These are phyloP conservation scores for Chaetothyriales sp. DNA, from an alignment of 2,329 filamentous ascomycete species.

Conservation along the genomic window DNA sequence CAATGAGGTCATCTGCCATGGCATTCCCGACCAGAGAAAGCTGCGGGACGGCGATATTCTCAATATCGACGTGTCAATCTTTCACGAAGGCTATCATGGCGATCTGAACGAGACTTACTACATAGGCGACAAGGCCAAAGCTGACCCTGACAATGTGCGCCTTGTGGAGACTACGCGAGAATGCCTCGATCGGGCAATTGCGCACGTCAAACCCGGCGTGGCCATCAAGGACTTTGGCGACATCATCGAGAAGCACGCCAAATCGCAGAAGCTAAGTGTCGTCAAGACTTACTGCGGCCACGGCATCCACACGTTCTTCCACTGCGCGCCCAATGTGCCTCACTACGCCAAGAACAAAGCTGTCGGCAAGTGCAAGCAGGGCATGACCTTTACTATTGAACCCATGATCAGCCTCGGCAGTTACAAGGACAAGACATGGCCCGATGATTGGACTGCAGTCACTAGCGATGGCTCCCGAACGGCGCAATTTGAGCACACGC, in stretches of 20 bases:
- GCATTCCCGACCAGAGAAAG: slow-evolving; percentile 81
- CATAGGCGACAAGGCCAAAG: slow-evolving; percentile 73
- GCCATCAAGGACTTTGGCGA: slow-evolving; percentile 89
- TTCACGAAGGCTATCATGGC: slow-evolving; percentile 87
- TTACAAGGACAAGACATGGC: slow-evolving; percentile 89
- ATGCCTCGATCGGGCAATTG: slow-evolving; percentile 80
- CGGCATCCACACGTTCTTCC: slow-evolving; percentile 86
- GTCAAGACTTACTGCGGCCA: slow-evolving; percentile 95
- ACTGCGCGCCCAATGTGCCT: slow-evolving; percentile 83
- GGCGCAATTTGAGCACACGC: slow-evolving; percentile 87
- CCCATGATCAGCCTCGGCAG: slow-evolving; percentile 94
- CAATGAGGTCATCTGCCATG: slow-evolving; percentile 98
- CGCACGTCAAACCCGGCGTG: slow-evolving; percentile 82
- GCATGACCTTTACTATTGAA: slow-evolving; percentile 98
- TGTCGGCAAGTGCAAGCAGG: slow-evolving; percentile 80
- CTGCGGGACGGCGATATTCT: slow-evolving; percentile 88
- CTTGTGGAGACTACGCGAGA: slow-evolving; percentile 84
- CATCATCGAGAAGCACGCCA: slow-evolving; percentile 89
- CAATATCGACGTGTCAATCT: slow-evolving; percentile 91
- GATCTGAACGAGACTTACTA: slow-evolving; percentile 99
- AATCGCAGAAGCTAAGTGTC: slow-evolving; percentile 70
- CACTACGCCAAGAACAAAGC: slow-evolving; percentile 99
- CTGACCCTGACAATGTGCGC: slow-evolving; percentile 73
- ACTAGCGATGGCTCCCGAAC: slow-evolving; percentile 80
- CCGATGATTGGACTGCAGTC: slow-evolving; percentile 95